phyloP scores from a whole-genome alignment of 2,329 filamentous ascomycete species.

The Hymenoscyphus repandus region DNA sequence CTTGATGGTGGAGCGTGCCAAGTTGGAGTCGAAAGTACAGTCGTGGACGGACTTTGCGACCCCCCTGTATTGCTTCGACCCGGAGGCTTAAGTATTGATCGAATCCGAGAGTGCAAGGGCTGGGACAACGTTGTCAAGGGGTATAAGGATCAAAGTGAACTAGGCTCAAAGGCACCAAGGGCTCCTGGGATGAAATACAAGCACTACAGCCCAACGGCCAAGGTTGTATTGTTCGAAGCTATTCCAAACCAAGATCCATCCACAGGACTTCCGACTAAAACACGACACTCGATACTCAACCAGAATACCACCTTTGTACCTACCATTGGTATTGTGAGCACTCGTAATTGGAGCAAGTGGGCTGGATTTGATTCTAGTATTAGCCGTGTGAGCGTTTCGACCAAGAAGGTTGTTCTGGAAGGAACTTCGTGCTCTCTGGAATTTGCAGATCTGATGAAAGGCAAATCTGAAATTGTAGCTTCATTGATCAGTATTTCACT shows the following conservation, averaged over 20 bases:
- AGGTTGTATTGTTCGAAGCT: constrained; percentile 75
- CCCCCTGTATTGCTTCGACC: constrained; percentile 82
- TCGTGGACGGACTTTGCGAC: constrained; percentile 80
- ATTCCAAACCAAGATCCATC: constrained; percentile 21
- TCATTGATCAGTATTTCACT: constrained; percentile 61
- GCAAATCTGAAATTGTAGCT: constrained; percentile 9
- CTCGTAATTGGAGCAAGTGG: constrained; percentile 33
- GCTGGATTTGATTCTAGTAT: constrained; percentile 15
- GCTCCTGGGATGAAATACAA: constrained; percentile 99
- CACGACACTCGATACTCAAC: neutral
- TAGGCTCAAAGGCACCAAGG: constrained; percentile 61
- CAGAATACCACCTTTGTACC: neutral
- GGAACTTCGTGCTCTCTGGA: constrained; percentile 12
- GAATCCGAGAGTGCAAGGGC: constrained; percentile 66
- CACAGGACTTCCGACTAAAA: constrained; percentile 14
- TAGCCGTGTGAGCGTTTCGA: neutral
- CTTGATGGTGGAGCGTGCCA: constrained; percentile 81
- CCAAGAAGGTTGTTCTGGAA: neutral
- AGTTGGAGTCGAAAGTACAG: constrained; percentile 94
- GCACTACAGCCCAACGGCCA: constrained; percentile 90
- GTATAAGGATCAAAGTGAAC: constrained; percentile 71
- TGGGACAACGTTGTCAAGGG: constrained; percentile 76
- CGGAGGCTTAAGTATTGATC: constrained; percentile 79
- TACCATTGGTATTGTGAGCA: constrained; percentile 36
- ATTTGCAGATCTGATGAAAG: constrained; percentile 11